A percentile compares a stretch with the other conserved stretches of the same genome.
phyloP scores from a whole-genome alignment of 208 protist genomes.

The Strigomonas culicis region DNA sequence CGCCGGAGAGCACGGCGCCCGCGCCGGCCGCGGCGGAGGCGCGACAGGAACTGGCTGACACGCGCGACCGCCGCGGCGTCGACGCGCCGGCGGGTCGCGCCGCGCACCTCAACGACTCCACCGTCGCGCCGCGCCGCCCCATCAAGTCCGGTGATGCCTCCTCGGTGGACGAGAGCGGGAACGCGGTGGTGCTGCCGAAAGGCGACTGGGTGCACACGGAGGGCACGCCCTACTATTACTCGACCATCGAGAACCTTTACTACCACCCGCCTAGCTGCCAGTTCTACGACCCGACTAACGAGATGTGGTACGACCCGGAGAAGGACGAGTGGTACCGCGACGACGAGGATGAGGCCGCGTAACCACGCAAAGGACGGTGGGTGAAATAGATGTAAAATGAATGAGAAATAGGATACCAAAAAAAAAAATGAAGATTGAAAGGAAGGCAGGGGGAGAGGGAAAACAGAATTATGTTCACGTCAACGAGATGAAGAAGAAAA shows the following conservation, averaged over 20 bases:
- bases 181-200: conserved; percentile 62
- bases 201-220: conserved; percentile 78
- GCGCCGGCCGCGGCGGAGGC: conserved; percentile 11
- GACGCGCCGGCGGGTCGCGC: conserved; percentile 24
- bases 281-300: conserved; percentile 87
- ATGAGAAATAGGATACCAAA: too few relatives aligned
- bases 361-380: neutral
- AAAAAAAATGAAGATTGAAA: neutral
- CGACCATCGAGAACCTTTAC: conserved; percentile 79
- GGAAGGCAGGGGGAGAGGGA: neutral
- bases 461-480: neutral
- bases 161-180: conserved; percentile 52
- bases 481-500: conserved; percentile 10
- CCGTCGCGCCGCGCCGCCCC: conserved; percentile 12
- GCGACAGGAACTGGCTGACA: neutral
- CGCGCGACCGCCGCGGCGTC: conserved; percentile 3
- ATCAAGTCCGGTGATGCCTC: neutral
- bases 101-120: conserved; percentile 16
- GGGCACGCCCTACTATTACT: conserved; percentile 88
- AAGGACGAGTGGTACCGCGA: conserved; percentile 89
- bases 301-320: conserved; percentile 89
- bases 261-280: conserved; percentile 88
- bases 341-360: conserved; percentile 28
- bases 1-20: too few relatives aligned
- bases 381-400: neutral